Evolutionary conservation across 768 basidiomycete species (phyloP), one percentile per base, ranked within the genome.

Genomic region (Neoboletus magnificus): DNA sequence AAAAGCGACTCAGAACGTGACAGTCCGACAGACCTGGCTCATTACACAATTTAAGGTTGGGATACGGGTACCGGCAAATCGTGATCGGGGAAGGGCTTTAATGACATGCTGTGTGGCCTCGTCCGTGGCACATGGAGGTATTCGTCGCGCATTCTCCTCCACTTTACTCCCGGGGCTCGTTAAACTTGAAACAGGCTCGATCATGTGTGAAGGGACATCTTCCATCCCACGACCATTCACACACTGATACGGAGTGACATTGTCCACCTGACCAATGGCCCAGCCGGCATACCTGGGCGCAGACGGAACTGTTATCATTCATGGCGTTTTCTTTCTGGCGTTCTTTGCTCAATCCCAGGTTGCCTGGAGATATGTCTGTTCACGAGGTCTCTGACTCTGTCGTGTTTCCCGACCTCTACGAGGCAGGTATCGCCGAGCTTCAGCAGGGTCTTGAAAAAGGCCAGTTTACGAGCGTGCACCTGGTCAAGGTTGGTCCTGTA

Each of bases 381-480:
- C 37, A 46, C 16, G 27, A 47, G 30, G n/a, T 29, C 3, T 18
- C 55, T 33, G 43, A 51, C n/a, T 30, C 41, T 29, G 11, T n/a
- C 4, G n/a, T 18, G 18, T 70, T 76, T 25, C 84, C 85, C 1
- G 84, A 85, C 65, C 71, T 87, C 7, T 86, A 85, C 55, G 83
- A 86, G 64, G 84, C 82, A 0, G 79, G 82, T 0, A 74, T 86
- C 22, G 43, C 72, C 0, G 83, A 85, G 51, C 73, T 86, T 12
- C 83, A 83, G 59, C 70, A 67, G 2, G 83, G 85, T 7, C 71
- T 86, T 8, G 71, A 77, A 39, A 72, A 73, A 6, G 74, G 79
- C 4, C 72, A 72, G 33, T 86, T 85, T 58, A 77, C 82, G 0
- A 85, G 85, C 56, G 81, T 83, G 13, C 81, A 86, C 61, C 75